Percentiles rank a stretch among this genome's conserved stretches.
Conservation (phyloP, 2,329 filamentous ascomycete genomes). For the Spiromastix sp. region DNA sequence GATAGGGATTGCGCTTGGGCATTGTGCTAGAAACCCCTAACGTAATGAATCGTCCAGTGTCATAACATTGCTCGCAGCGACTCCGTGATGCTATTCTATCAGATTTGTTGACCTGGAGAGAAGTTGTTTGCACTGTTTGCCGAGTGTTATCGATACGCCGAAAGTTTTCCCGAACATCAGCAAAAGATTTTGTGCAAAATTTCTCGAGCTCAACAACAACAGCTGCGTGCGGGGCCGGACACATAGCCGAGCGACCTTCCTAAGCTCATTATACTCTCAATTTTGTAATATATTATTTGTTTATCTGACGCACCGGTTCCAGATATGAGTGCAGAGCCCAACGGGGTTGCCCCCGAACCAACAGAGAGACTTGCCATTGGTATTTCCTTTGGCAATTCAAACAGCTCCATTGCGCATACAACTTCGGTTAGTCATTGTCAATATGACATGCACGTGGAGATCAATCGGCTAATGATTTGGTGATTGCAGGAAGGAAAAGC, state of each 20-base stretch:
- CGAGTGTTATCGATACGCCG: conserved; percentile 1
- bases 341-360: conserved; percentile 36
- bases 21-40: conserved; percentile 1
- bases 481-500: conserved; percentile 68
- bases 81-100: too few species aligned
- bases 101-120: too few species aligned
- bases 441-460: not conserved
- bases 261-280: not conserved
- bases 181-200: conserved; percentile 5
- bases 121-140: conserved; percentile 5
- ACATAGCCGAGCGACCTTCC: not conserved
- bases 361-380: conserved; percentile 65
- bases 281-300: conserved; percentile 1
- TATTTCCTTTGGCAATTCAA: conserved; percentile 95
- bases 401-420: conserved; percentile 93
- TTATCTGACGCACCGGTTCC: conserved; percentile 2
- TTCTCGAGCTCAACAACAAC: not conserved
- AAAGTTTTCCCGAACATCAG: conserved; percentile 2
- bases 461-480: conserved; percentile 6
- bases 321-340: conserved; percentile 43
- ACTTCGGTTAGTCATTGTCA: conserved; percentile 40
- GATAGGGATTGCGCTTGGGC: conserved; percentile 6
- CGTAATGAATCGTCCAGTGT: not conserved
- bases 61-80: too few species aligned
- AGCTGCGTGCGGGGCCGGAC: not conserved